Evolutionary conservation across 2,329 filamentous ascomycete species (phyloP), one percentile per base, ranked within the genome.

Genomic region (Chaetomium olivaceum): DNA sequence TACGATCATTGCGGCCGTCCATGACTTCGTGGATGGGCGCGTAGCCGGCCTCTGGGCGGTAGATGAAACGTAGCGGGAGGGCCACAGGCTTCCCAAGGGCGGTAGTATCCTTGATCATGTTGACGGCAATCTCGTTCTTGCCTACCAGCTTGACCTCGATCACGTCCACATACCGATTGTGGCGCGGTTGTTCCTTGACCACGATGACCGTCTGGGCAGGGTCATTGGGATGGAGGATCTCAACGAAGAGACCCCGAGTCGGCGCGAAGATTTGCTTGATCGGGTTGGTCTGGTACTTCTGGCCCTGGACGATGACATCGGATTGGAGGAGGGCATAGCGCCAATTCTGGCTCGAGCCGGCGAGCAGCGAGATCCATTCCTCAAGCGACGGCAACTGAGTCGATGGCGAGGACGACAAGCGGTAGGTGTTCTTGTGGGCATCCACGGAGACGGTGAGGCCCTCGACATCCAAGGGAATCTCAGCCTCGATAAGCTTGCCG

Each of bases 11-110:
- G 75, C 95, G 92, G 63, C 87, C 90, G 43, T 93, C 87, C 95
- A 99, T 99, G 69, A 98, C 91, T 79, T 99, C 95, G 68, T 90
- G 90, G 71, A 99, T 97, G 21, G 95, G 95, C n/a, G 96, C 94
- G 76, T 97, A 99, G 33, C 95, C 95, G 64, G 92, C 90, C 79
- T 98, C 94, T 1, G 95, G 95, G 76, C 93, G 91, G 80, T 99
- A 99, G 5, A 87, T 92, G 82, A 98, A 98, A 76, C 89, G 87
- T 71, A 99, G 88, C 25, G 91, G 90, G 65, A 99, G 81, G 25
- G 92, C 86, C n/a, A 92, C 89, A 14, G 94, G 86, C 76, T 90
- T 89, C 70, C 91, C 90, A 58, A 95, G 86, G 14, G 91, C 93
- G 51, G 92, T 97, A 61, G 93, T 91, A 54, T 96, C 91, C 81